Evolutionary conservation across 768 basidiomycete species (phyloP).

Genomic region (Pholiota conissans): DNA sequence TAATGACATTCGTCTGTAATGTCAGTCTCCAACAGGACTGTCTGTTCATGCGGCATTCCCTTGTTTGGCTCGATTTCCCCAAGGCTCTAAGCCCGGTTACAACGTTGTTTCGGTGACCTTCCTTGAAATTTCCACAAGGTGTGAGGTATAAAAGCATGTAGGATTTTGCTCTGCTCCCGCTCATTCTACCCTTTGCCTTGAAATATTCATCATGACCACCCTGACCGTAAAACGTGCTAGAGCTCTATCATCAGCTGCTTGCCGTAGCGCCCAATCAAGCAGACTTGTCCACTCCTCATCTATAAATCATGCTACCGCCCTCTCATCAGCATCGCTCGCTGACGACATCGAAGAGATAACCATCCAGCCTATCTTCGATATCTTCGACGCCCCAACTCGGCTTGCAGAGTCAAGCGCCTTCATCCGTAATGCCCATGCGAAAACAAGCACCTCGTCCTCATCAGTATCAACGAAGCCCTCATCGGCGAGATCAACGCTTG

Average conservation of each 20-base stretch:
- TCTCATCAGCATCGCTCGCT: slow-evolving; percentile 17
- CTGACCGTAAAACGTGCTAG: slow-evolving; percentile 11
- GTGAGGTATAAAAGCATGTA: neutral
- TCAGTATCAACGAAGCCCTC: slow-evolving; percentile 3
- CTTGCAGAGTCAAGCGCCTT: slow-evolving; percentile 34
- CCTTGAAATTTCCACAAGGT: neutral
- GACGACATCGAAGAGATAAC: slow-evolving; percentile 25
- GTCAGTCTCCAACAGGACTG: neutral
- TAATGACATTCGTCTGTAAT: neutral
- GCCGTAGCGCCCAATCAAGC: slow-evolving; percentile 11
- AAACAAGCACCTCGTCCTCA: neutral
- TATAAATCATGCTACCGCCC: slow-evolving; percentile 19
- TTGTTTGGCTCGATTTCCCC: neutral
- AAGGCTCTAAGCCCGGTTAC: neutral
- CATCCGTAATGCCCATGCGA: slow-evolving; percentile 17
- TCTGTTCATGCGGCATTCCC: neutral
- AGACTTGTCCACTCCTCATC: slow-evolving; percentile 26
- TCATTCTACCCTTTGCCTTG: neutral
- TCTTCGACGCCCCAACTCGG: slow-evolving; percentile 48
- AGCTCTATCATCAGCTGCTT: slow-evolving; percentile 18
- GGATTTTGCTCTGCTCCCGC: neutral
- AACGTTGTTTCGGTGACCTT: neutral
- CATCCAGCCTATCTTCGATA: slow-evolving; percentile 43
- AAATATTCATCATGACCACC: slow-evolving; percentile 9
- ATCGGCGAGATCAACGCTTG: slow-evolving; percentile 22